phyloP scores from a whole-genome alignment of 2,329 filamentous ascomycete species.

The Colletotrichum orchidophilum region DNA sequence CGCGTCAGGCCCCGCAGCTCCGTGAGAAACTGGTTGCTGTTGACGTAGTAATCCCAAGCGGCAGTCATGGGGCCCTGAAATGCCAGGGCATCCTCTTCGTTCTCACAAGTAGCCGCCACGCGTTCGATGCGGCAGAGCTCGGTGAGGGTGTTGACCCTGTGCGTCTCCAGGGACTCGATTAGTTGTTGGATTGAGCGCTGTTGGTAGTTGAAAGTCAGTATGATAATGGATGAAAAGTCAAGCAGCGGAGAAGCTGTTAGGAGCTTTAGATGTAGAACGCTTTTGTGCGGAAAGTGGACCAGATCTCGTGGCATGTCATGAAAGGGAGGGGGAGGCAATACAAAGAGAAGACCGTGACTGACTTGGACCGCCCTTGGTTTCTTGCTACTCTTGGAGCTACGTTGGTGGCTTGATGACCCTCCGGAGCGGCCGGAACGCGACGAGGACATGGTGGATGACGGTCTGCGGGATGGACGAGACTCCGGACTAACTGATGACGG shows the following conservation, averaged over 20 bases:
- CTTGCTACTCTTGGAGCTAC: constrained; percentile 39
- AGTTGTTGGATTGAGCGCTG: constrained; percentile 58
- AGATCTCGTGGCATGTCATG: background rate
- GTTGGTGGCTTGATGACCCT: constrained; percentile 32
- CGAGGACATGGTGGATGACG: constrained; percentile 40
- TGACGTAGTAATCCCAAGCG: constrained; percentile 78
- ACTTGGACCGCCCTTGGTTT: constrained; percentile 42
- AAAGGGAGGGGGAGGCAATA: constrained; percentile 25
- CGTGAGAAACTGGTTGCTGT: constrained; percentile 73
- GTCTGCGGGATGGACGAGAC: background rate
- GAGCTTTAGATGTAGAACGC: no score
- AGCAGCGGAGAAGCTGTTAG: no score
- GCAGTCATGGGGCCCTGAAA: constrained; percentile 73
- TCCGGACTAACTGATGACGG: background rate
- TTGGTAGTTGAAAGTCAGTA: background rate
- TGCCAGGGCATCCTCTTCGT: constrained; percentile 66
- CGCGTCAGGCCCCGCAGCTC: constrained; percentile 75
- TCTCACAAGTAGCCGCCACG: constrained; percentile 66
- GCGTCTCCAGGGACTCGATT: constrained; percentile 70
- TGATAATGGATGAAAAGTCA: background rate
- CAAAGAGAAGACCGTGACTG: constrained; percentile 42
- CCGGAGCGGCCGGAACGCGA: constrained; percentile 40
- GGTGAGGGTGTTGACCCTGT: constrained; percentile 77
- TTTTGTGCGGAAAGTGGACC: no score
- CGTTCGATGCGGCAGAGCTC: constrained; percentile 78